These are phyloP conservation scores for Panaeolus papilionaceus DNA, from an alignment of 768 basidiomycete genomes.

Conservation along the genomic window DNA sequence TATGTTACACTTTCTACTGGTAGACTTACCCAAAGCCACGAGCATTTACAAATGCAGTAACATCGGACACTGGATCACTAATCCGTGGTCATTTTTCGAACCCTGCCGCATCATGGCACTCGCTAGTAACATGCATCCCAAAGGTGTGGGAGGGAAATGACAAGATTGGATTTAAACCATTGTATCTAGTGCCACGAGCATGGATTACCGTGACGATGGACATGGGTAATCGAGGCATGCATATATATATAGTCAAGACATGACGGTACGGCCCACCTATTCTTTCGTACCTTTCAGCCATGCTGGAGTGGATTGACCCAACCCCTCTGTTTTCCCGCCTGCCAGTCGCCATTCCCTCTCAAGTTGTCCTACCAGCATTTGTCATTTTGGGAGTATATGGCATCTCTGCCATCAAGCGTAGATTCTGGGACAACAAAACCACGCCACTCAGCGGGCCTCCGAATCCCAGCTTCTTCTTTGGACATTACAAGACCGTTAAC, in stretches of 20 bases:
- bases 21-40: too few species aligned
- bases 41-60: too few species aligned
- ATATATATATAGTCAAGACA: constrained; percentile 1
- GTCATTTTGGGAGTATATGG: neutral
- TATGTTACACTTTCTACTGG: too few species aligned
- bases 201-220: too few species aligned
- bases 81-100: too few species aligned
- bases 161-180: too few species aligned
- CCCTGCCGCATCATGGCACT: too few species aligned
- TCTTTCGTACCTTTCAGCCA: neutral
- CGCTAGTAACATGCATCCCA: too few species aligned
- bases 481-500: constrained; percentile 37
- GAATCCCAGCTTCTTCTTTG: constrained; percentile 48
- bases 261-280: neutral
- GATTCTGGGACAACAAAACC: constrained; percentile 17
- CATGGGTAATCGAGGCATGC: neutral
- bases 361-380: neutral
- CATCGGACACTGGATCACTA: too few species aligned
- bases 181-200: too few species aligned
- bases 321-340: neutral
- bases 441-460: constrained; percentile 51
- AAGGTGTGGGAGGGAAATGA: too few species aligned
- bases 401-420: neutral
- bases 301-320: neutral
- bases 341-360: neutral